phyloP scores from a whole-genome alignment of 2,329 filamentous ascomycete species.

The Keithomyces neogunnii region DNA sequence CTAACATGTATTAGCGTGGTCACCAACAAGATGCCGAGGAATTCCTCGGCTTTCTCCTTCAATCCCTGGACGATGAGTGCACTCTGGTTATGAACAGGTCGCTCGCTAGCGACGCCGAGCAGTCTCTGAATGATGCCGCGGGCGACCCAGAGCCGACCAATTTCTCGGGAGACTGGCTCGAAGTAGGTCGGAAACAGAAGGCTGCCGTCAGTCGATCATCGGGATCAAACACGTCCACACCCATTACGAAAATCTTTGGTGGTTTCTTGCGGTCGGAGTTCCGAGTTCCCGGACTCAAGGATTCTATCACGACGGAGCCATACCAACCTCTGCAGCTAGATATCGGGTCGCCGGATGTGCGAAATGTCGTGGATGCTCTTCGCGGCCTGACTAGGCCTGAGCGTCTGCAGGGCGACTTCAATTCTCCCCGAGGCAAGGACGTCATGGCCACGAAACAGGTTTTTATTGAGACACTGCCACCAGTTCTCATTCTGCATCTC shows the following conservation, averaged over 20 bases:
- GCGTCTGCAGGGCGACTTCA: slow-evolving; percentile 76
- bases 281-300: slow-evolving; percentile 75
- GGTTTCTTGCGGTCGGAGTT: slow-evolving; percentile 86
- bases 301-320: slow-evolving; percentile 85
- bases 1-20: slow-evolving; percentile 52
- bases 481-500: slow-evolving; percentile 86
- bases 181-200: slow-evolving; percentile 89
- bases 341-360: slow-evolving; percentile 77
- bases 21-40: slow-evolving; percentile 98
- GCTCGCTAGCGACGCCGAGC: slow-evolving; percentile 33
- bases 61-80: slow-evolving; percentile 90
- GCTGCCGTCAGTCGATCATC: slow-evolving; percentile 79
- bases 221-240: slow-evolving; percentile 66
- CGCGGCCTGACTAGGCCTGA: slow-evolving; percentile 78
- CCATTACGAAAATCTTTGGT: slow-evolving; percentile 89
- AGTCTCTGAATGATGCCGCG: slow-evolving; percentile 22
- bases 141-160: slow-evolving; percentile 20
- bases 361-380: slow-evolving; percentile 86
- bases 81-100: slow-evolving; percentile 54
- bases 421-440: slow-evolving; percentile 66
- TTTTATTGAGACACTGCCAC: slow-evolving; percentile 84
- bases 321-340: slow-evolving; percentile 94
- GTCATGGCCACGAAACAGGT: slow-evolving; percentile 85
- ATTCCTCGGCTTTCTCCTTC: slow-evolving; percentile 86
- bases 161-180: slow-evolving; percentile 61